These are phyloP conservation scores for Entomortierella lignicola DNA, from an alignment of 192 early-diverging fungal species.

Conservation along the genomic window DNA sequence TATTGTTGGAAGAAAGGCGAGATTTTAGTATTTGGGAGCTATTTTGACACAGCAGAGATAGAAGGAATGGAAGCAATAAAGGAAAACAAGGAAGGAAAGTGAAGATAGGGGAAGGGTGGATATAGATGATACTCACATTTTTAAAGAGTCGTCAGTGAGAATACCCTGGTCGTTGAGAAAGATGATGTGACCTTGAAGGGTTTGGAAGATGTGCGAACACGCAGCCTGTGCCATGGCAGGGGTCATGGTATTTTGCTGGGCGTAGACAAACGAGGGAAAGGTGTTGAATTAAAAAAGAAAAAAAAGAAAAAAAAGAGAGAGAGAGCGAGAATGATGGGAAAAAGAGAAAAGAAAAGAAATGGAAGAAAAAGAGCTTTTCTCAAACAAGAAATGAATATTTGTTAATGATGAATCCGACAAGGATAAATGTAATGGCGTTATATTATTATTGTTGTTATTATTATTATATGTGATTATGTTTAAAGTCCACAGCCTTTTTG, in stretches of 20 bases:
- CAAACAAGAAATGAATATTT: too few species aligned
- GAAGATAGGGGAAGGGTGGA: neutral
- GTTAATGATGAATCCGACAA: too few species aligned
- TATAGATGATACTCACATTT: constrained; percentile 13
- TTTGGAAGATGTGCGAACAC: constrained; percentile 39
- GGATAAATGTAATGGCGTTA: too few species aligned
- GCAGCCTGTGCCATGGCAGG: constrained; percentile 37
- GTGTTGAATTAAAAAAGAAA: neutral
- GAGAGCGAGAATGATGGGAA: neutral
- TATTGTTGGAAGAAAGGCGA: neutral
- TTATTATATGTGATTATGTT: too few species aligned
- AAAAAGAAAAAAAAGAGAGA: neutral
- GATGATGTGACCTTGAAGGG: constrained; percentile 41
- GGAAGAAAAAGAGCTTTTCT: neutral
- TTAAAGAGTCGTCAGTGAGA: constrained; percentile 36
- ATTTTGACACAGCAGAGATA: too few species aligned
- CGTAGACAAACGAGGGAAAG: neutral
- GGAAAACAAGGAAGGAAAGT: neutral
- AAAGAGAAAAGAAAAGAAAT: neutral
- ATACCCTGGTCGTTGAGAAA: constrained; percentile 43
- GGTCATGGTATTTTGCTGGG: constrained; percentile 1
- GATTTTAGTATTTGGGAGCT: too few species aligned
- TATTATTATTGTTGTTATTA: too few species aligned
- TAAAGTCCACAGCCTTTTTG: too few species aligned
- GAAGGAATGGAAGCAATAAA: neutral